Evolutionary conservation across 495 filamentous ascomycete species (phyloP).

Genomic region (Xylaria sp.): DNA sequence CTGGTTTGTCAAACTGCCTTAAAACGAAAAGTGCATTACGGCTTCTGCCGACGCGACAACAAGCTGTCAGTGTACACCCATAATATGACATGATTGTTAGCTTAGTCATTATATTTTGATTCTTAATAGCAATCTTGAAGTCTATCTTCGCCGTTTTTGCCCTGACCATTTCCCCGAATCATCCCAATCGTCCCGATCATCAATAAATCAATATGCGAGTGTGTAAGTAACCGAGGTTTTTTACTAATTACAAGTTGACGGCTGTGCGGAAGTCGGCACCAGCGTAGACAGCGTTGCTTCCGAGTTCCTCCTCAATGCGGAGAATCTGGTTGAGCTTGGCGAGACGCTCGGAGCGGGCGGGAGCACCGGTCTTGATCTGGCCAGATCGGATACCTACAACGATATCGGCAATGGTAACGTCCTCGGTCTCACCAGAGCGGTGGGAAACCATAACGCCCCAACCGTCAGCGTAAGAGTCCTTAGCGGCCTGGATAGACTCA

Average conservation of each 20-base stretch:
- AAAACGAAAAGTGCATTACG: neutral
- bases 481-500: slow-evolving; percentile 98
- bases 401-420: slow-evolving; percentile 98
- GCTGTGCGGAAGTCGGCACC: slow-evolving; percentile 89
- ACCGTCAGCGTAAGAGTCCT: slow-evolving; percentile 94
- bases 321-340: slow-evolving; percentile 99
- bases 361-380: slow-evolving; percentile 99
- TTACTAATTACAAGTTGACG: slow-evolving; percentile 75
- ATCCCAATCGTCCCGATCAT: slow-evolving; percentile 40
- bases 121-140: slow-evolving; percentile 35
- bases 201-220: slow-evolving; percentile 34
- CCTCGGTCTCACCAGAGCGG: slow-evolving; percentile 98
- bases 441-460: slow-evolving; percentile 99
- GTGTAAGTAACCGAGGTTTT: slow-evolving; percentile 24
- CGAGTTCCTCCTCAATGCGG: slow-evolving; percentile 99
- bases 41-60: slow-evolving; percentile 9
- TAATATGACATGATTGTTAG: slow-evolving; percentile 5
- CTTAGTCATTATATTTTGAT: slow-evolving; percentile 20
- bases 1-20: neutral
- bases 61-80: neutral
- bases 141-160: slow-evolving; percentile 41
- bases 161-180: slow-evolving; percentile 39
- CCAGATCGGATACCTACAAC: slow-evolving; percentile 94
- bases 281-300: slow-evolving; percentile 86
- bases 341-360: slow-evolving; percentile 92